phyloP scores from a whole-genome alignment of 805 yeast species.

The Candida qinlingensis region DNA sequence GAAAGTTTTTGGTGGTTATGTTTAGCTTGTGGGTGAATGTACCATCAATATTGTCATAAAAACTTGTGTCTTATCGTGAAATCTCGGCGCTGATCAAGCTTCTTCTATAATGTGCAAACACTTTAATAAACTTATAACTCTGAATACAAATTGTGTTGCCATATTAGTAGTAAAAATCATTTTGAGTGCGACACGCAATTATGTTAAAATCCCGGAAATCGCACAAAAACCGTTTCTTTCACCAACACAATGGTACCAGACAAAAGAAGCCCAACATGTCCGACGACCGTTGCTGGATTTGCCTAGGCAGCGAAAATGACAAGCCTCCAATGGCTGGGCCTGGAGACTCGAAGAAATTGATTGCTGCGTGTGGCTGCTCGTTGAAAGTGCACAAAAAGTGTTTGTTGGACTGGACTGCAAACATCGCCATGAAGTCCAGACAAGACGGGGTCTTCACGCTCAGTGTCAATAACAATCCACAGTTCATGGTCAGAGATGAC shows the following conservation, averaged over 20 bases:
- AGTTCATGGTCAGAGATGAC: background rate
- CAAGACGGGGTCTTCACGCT: slow-evolving; percentile 2
- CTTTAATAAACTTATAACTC: no score
- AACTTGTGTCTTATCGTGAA: no score
- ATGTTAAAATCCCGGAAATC: background rate
- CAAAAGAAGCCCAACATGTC: background rate
- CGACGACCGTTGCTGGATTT: slow-evolving; percentile 17
- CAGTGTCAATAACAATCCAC: background rate
- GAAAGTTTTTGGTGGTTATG: slow-evolving; percentile 14
- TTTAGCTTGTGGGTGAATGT: background rate
- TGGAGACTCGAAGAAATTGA: slow-evolving; percentile 30
- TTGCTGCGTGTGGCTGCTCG: slow-evolving; percentile 34
- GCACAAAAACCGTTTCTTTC: no score
- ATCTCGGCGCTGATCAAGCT: no score
- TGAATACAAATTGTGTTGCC: no score
- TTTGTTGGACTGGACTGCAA: slow-evolving; percentile 32
- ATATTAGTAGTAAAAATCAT: no score
- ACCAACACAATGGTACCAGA: no score
- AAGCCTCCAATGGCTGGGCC: slow-evolving; percentile 16
- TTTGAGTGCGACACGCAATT: no score
- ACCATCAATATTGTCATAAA: no score
- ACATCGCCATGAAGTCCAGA: slow-evolving; percentile 15
- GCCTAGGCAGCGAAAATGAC: slow-evolving; percentile 12
- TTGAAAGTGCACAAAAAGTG: slow-evolving; percentile 34
- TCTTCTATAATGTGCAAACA: no score